phyloP scores from a whole-genome alignment of 768 basidiomycete genomes.

The Megacollybia marginata region DNA sequence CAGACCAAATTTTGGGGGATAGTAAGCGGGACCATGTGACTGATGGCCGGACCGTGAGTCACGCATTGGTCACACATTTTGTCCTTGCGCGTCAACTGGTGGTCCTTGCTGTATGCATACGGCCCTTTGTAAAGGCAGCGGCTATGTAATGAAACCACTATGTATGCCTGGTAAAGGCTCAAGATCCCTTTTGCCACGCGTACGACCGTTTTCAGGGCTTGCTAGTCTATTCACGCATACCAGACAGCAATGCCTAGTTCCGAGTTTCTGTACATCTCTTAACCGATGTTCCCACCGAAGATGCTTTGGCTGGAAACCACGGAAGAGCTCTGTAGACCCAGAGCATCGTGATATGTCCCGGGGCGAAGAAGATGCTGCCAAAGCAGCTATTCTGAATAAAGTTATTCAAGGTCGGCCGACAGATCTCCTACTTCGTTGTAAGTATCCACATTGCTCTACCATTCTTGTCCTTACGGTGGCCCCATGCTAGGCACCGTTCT shows the following conservation, averaged over 20 bases:
- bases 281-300: not conserved
- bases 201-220: not conserved
- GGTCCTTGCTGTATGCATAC: not conserved
- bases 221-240: not conserved
- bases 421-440: conserved; percentile 88
- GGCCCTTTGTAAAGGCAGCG: not conserved
- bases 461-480: conserved; percentile 2
- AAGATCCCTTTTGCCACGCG: too few relatives aligned
- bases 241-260: not conserved
- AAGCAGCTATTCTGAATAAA: conserved; percentile 72
- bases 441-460: conserved; percentile 25
- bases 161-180: too few relatives aligned
- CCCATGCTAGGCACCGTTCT: conserved; percentile 66
- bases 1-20: too few relatives aligned
- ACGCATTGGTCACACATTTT: not conserved
- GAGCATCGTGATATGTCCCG: conserved; percentile 20
- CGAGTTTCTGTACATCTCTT: not conserved
- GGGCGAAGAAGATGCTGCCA: conserved; percentile 61
- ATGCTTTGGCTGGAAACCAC: not conserved
- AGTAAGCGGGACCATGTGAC: too few relatives aligned
- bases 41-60: too few relatives aligned
- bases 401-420: conserved; percentile 83
- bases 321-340: not conserved
- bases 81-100: not conserved
- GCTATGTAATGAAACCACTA: not conserved